These are phyloP conservation scores for Herpetomonas tarakana DNA, from an alignment of 208 protist genomes.

Conservation along the genomic window DNA sequence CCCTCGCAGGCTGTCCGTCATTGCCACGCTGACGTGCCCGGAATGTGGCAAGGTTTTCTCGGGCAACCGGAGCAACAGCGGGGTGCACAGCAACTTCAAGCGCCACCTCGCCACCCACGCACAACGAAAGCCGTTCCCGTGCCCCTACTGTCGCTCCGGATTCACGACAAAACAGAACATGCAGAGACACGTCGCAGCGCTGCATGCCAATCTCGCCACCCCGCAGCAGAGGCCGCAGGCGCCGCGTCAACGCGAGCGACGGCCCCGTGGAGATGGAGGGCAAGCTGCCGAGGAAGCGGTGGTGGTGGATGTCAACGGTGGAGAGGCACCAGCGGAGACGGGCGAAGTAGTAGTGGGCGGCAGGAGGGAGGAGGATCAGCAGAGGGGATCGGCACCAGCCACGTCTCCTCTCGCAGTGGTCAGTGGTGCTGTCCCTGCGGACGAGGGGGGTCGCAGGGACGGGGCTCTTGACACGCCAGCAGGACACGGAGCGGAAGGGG, in stretches of 20 bases:
- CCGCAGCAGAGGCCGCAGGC: constrained; percentile 12
- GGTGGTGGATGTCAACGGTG: too few species aligned
- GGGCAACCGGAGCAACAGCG: constrained; percentile 47
- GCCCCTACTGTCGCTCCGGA: constrained; percentile 42
- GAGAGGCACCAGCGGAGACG: too few species aligned
- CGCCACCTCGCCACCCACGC: constrained; percentile 76
- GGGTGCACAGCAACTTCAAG: constrained; percentile 70
- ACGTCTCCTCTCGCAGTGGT: too few species aligned
- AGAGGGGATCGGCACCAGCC: too few species aligned
- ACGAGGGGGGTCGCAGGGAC: too few species aligned
- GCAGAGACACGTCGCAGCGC: constrained; percentile 36
- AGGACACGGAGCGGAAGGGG: too few species aligned
- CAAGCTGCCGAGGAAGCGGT: too few species aligned
- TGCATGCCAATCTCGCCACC: constrained; percentile 30
- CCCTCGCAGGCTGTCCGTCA: constrained; percentile 1
- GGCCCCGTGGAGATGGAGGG: too few species aligned
- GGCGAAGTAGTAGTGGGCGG: too few species aligned
- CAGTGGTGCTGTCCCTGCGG: too few species aligned
- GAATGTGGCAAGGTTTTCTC: constrained; percentile 53
- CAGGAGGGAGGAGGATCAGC: too few species aligned
- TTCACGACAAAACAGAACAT: constrained; percentile 71
- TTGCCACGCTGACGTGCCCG: constrained; percentile 37
- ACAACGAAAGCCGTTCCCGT: constrained; percentile 57
- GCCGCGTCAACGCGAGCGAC: background rate
- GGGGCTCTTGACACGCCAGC: too few species aligned